Conservation (phyloP, 1,139 yeast species). For the Geotrichum cucujoidarum region DNA sequence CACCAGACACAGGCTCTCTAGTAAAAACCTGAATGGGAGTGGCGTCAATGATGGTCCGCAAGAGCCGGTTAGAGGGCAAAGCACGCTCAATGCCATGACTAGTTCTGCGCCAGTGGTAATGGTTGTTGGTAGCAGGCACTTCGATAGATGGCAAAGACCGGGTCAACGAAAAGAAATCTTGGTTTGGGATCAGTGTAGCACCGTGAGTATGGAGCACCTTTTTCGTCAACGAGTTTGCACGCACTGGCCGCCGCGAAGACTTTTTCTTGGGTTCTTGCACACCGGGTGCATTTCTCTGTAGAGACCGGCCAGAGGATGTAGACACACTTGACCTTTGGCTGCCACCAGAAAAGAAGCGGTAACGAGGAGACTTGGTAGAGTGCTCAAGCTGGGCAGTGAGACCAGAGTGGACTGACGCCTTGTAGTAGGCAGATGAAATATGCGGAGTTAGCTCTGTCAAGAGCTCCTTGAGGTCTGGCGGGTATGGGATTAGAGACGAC, state of each 20-base stretch:
- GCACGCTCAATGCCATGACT: constrained; percentile 16
- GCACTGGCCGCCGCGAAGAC: neutral
- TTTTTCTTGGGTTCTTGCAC: neutral
- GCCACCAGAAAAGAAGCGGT: constrained; percentile 1
- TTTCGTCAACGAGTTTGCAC: constrained; percentile 3
- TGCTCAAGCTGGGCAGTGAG: constrained; percentile 24
- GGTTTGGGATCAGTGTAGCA: constrained; percentile 23
- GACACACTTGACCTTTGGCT: constrained; percentile 2
- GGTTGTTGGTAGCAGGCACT: neutral
- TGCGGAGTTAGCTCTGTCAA: constrained; percentile 33
- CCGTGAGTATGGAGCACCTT: constrained; percentile 25
- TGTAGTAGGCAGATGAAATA: constrained; percentile 33
- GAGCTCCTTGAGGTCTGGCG: constrained; percentile 28
- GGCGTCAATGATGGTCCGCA: constrained; percentile 36
- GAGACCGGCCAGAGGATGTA: neutral
- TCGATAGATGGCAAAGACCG: neutral
- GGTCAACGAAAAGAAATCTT: constrained; percentile 15
- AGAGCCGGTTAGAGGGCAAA: constrained; percentile 28
- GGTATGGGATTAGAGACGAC: constrained; percentile 36
- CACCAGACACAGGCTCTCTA: constrained; percentile 34
- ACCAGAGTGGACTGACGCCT: constrained; percentile 33
- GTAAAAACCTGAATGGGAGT: constrained; percentile 37
- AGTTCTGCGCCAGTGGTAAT: constrained; percentile 17
- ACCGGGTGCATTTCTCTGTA: neutral
- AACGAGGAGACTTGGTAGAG: constrained; percentile 3